A percentile compares a stretch with the other conserved stretches of the same genome.
These are phyloP conservation scores for Helotiales sp. DNA, from an alignment of 2,329 filamentous ascomycete genomes.

Conservation along the genomic window DNA sequence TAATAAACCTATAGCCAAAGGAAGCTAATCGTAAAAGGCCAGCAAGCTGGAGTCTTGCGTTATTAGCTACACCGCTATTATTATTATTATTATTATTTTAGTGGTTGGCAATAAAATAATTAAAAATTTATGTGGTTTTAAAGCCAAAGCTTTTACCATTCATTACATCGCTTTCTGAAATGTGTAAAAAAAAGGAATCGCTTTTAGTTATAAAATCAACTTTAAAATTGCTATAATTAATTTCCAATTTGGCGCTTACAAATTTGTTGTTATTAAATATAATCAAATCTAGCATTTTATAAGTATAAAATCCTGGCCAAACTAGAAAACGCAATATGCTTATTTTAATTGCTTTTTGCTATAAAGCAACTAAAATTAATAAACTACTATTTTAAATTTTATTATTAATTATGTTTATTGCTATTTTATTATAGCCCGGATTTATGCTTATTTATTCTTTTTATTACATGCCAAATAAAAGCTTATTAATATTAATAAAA, in stretches of 20 bases:
- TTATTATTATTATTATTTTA: slow-evolving; percentile 17
- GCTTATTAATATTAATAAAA: slow-evolving; percentile 26
- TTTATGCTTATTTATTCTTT: slow-evolving; percentile 24
- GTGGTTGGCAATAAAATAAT: slow-evolving; percentile 23
- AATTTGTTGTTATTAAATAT: slow-evolving; percentile 31
- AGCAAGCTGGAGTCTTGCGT: slow-evolving; percentile 20
- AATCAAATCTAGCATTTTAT: slow-evolving; percentile 30
- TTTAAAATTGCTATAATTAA: slow-evolving; percentile 26
- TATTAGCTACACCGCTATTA: slow-evolving; percentile 22
- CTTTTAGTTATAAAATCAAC: slow-evolving; percentile 25
- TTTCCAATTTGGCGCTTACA: slow-evolving; percentile 26
- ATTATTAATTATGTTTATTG: slow-evolving; percentile 15
- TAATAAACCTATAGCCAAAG: slow-evolving; percentile 19
- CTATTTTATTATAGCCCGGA: slow-evolving; percentile 13
- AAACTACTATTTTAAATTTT: slow-evolving; percentile 25
- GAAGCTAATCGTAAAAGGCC: slow-evolving; percentile 22
- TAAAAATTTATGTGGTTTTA: slow-evolving; percentile 21
- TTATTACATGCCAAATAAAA: slow-evolving; percentile 21
- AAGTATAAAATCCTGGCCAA: slow-evolving; percentile 25
- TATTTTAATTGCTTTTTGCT: slow-evolving; percentile 27
- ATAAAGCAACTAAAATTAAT: slow-evolving; percentile 15
- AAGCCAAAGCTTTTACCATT: slow-evolving; percentile 20
- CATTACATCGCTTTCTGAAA: slow-evolving; percentile 18
- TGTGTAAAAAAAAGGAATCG: slow-evolving; percentile 17
- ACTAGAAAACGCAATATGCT: slow-evolving; percentile 26